Evolutionary conservation across 192 early-diverging fungal species (phyloP).

Genomic region (Coemansia sp.): DNA sequence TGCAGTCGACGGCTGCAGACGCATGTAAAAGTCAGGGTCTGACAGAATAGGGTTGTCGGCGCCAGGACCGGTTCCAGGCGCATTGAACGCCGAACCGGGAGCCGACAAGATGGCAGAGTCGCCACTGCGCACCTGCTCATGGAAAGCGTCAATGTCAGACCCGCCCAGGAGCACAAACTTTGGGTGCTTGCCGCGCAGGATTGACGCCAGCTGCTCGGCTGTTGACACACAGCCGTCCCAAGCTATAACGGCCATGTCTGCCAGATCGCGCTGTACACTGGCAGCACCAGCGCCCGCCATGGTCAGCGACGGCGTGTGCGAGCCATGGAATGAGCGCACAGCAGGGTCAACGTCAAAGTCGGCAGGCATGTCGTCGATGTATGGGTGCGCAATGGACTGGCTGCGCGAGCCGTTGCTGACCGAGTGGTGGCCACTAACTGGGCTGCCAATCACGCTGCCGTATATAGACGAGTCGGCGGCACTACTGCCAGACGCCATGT

Average conservation of each 20-base stretch:
- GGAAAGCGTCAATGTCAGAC: constrained; percentile 30
- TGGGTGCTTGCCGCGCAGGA: constrained; percentile 53
- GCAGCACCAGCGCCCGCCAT: neutral
- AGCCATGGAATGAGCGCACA: neutral
- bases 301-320: constrained; percentile 3
- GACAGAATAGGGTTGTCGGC: constrained; percentile 53
- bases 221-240: constrained; percentile 55
- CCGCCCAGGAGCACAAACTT: constrained; percentile 50
- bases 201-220: constrained; percentile 50
- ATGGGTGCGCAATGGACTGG: constrained; percentile 9
- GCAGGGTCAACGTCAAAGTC: neutral
- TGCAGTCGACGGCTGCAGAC: constrained; percentile 52
- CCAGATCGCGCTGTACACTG: constrained; percentile 37
- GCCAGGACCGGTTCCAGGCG: constrained; percentile 49
- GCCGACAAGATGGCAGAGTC: constrained; percentile 49
- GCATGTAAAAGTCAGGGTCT: constrained; percentile 54
- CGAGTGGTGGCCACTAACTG: constrained; percentile 11
- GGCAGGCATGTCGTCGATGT: neutral
- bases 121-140: constrained; percentile 40
- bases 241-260: constrained; percentile 47
- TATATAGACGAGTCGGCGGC: constrained; percentile 35
- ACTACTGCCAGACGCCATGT: constrained; percentile 35
- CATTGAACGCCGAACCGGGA: constrained; percentile 49
- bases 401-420: constrained; percentile 32
- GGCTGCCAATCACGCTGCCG: constrained; percentile 50